Percentiles rank a stretch among this genome's conserved stretches.
These are phyloP conservation scores for Dendrobium chrysotoxum DNA, from an alignment of 106 monocot species.

Conservation along the genomic window DNA sequence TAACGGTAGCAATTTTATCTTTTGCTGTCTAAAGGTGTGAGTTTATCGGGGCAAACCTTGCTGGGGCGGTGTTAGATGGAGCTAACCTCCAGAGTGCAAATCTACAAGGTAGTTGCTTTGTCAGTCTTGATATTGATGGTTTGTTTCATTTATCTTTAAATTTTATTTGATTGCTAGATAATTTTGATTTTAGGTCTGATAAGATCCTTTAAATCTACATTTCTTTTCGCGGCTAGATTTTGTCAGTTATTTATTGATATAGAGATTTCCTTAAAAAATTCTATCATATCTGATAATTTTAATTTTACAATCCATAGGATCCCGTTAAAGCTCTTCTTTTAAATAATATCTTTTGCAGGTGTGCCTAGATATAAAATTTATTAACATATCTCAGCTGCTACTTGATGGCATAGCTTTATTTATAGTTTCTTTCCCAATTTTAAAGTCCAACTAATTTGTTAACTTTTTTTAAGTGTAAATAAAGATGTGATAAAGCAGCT, in stretches of 20 bases:
- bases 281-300: not conserved
- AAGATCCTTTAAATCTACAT: not conserved
- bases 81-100: slow-evolving; percentile 97
- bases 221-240: not conserved
- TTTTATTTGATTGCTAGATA: not conserved
- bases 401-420: not conserved
- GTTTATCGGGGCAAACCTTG: slow-evolving; percentile 80
- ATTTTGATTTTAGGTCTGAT: not conserved
- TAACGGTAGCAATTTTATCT: not conserved
- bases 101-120: slow-evolving; percentile 57
- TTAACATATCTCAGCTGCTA: not conserved
- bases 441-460: not conserved
- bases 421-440: not conserved
- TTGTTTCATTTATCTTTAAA: not conserved
- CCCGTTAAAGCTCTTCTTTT: not conserved
- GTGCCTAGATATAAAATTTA: not conserved
- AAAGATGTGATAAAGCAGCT: not conserved
- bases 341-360: not conserved
- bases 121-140: not conserved
- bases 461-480: not conserved
- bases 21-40: slow-evolving; percentile 64
- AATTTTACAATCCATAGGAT: not conserved
- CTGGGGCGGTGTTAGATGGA: slow-evolving; percentile 58
- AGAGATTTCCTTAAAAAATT: not conserved
- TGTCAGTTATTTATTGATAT: not conserved